Conservation (phyloP, 257 asterid species). For the Paulownia fortunei region DNA sequence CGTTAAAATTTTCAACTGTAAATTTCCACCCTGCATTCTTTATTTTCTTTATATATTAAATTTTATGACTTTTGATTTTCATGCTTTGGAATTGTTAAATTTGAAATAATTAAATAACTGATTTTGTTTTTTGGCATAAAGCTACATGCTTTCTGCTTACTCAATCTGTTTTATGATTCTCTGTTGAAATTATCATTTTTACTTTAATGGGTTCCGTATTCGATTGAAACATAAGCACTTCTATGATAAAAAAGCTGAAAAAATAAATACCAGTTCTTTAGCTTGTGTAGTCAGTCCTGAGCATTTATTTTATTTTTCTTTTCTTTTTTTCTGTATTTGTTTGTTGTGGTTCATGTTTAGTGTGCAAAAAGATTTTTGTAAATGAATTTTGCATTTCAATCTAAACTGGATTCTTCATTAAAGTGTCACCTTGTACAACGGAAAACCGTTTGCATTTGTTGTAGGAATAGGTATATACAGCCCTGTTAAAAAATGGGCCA, state of each 20-base stretch:
- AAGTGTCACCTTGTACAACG: conserved; percentile 21
- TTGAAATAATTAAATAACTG: no score
- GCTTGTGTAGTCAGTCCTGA: conserved; percentile 20
- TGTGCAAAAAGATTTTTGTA: background rate
- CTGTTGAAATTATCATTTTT: conserved; percentile 18
- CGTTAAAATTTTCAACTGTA: conserved; percentile 27
- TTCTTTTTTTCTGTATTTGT: background rate
- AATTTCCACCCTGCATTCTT: conserved; percentile 9
- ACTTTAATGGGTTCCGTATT: conserved; percentile 30
- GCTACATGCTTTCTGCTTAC: background rate
- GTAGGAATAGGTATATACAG: conserved; percentile 25
- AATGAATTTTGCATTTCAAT: conserved; percentile 11
- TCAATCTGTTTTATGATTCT: background rate
- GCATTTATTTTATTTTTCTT: conserved; percentile 1
- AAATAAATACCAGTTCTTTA: background rate
- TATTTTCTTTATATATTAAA: background rate
- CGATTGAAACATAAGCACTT: conserved; percentile 17
- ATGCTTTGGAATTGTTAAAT: conserved; percentile 20
- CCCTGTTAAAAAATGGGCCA: conserved; percentile 57
- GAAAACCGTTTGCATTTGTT: conserved; percentile 9
- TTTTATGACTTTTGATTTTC: conserved; percentile 15
- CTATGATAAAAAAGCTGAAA: background rate
- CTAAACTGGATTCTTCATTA: conserved; percentile 12
- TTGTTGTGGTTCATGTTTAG: conserved; percentile 12
- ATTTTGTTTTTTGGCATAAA: conserved; percentile 24